Base-by-base conservation (phyloP, 495 filamentous ascomycete species). In the Neurospora tetrasperma region DNA sequence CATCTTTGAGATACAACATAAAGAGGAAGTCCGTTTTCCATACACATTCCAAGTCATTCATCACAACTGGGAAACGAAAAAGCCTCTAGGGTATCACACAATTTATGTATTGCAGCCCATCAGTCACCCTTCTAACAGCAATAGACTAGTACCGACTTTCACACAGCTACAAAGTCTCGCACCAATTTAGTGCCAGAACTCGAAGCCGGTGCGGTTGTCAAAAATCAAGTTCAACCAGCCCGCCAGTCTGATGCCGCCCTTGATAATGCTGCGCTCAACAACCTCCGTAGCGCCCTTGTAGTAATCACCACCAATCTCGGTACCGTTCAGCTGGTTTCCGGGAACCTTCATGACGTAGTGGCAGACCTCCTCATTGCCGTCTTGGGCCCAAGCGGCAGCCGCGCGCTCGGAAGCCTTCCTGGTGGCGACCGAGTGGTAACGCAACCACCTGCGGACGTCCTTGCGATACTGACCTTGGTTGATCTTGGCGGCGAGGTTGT, bases 211-310 rank as follows among this genome's bases (percentile, higher is more conserved):
- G 12, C 27, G 23, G 27, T 38, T 66, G 14, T 66, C 54, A 66
- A 66, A 66, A 6, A 76, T 72, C 70, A 74, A 40, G 44, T 84
- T 83, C 48, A 83, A 75, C 82, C 78, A 83, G 18, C 75, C 79
- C 27, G 73, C 82, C 71, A 83, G 71, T 42, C 83, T 78, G 71
- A 79, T 88, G 0, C 89, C 89, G 35, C 84, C 88, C 80, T 91
- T 90, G 0, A 89, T 88, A 77, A 93, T 88, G 80, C 91, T 88
- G 66, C 87, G 44, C 79, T 90, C 83, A 48, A 93, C 80, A 14
- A 86, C 84, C 8, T 84, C 86, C 44, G 85, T 72, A 68, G 86
- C 84, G 42, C 80, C 77, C 31, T 84, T 80, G 74, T 88, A 87
- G 77, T 91, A 91, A 20, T 71, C 76, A 8, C 84, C 85, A 69